Evolutionary conservation across 2,329 filamentous ascomycete species (phyloP).

Genomic region (Ampelomyces quisqualis): DNA sequence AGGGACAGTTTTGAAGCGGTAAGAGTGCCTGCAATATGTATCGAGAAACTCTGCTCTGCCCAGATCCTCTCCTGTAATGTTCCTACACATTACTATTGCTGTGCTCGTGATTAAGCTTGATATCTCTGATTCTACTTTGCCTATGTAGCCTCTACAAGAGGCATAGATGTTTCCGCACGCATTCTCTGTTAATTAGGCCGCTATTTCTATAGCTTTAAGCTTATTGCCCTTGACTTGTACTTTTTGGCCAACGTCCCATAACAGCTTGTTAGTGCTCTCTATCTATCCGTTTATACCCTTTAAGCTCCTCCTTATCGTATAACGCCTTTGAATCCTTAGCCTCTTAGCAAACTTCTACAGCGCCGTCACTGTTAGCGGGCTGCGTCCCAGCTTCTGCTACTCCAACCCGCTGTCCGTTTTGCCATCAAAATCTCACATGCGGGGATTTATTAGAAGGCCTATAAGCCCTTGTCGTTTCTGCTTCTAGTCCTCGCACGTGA

Average conservation of each 20-base stretch:
- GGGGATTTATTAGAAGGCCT: conserved; percentile 28
- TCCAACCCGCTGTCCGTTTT: conserved; percentile 2
- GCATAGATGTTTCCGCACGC: conserved; percentile 21
- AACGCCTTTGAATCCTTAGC: conserved; percentile 18
- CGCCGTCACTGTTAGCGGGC: conserved; percentile 15
- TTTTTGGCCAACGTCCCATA: conserved; percentile 26
- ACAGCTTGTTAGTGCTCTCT: conserved; percentile 19
- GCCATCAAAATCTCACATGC: conserved; percentile 19
- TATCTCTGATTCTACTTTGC: conserved; percentile 11
- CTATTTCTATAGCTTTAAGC: conserved; percentile 14
- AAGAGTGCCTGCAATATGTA: neutral
- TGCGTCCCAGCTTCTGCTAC: conserved; percentile 14
- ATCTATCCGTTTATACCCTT: conserved; percentile 24
- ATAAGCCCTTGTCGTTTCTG: conserved; percentile 18
- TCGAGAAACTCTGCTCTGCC: conserved; percentile 20
- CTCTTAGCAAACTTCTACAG: conserved; percentile 26
- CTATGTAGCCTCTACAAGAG: conserved; percentile 19
- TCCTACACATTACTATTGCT: conserved; percentile 18
- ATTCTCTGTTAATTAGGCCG: conserved; percentile 27
- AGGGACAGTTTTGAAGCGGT: neutral
- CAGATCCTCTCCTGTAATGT: conserved; percentile 23
- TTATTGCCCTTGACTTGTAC: conserved; percentile 3
- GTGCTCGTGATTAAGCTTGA: conserved; percentile 13
- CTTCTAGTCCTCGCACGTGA: conserved; percentile 19
- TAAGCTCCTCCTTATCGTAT: conserved; percentile 15